Base-by-base conservation (phyloP, 768 basidiomycete genomes). In the Ramaria sp. region DNA sequence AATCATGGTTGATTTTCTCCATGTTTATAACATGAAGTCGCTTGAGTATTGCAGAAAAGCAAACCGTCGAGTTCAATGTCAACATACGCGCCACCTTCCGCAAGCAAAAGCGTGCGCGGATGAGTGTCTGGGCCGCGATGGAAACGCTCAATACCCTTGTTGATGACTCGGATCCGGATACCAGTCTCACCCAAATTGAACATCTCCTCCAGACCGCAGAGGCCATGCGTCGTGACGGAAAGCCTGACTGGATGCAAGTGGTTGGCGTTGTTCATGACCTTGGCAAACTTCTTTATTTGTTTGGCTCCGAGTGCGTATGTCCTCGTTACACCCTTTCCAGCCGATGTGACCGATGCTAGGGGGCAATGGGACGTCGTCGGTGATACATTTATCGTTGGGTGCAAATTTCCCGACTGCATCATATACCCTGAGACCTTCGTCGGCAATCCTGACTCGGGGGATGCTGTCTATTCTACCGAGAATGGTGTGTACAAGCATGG, bases 311-410 rank as follows among this genome's bases (percentile, higher is more conserved):
- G 66, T 71, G 59, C 56, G 70, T 65, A 34, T 27, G 2, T 27
- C 27, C 27, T 27, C 27, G 27, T 27, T 27, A 27, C 27, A 27
- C 27, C 27, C 27, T 27, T 27, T 27, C 27, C 27, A 27, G 27
- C 27, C 5, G 5, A 27, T 2, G 27, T 27, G 27, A 5, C 27
- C 27, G 27, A 5, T 27, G 27, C 9, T 63, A 75, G 65, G 51
- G 91, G 91, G 6, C 91, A 94, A 71, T 95, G 92, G 92, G 91
- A 92, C 60, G 91, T 94, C 50, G 92, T 95, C 27, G 92, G 91
- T 51, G 84, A 86, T 62, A 86, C 84, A 0, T 86, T 83, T 63
- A 81, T 91, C 59, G 88, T 92, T 41, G 91, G 91, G 7, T 92
- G 90, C 72, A 79, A 81, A 59, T 91, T 87, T 71, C 87, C 88